These are phyloP conservation scores for Chrysanthemum lavandulifolium DNA, from an alignment of 129 eudicot genomes.

Conservation along the genomic window DNA sequence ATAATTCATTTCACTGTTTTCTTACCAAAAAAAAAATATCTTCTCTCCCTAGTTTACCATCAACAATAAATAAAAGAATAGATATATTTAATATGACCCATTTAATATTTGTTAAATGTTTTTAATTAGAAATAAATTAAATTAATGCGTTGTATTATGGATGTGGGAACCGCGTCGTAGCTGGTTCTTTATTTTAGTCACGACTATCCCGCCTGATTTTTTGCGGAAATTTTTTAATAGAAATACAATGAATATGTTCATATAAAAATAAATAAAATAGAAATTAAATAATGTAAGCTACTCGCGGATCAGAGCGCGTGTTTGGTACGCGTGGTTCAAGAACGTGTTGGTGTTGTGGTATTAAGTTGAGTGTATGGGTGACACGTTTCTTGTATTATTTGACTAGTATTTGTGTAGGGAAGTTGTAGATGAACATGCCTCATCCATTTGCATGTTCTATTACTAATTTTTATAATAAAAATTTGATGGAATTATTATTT, in stretches of 20 bases:
- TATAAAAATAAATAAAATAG: background rate
- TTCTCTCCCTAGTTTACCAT: conserved; percentile 6
- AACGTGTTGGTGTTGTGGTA: conserved; percentile 21
- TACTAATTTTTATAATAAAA: background rate
- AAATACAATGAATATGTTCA: background rate
- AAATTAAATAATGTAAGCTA: background rate
- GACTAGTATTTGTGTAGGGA: conserved; percentile 15
- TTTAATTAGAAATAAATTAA: conserved; percentile 11
- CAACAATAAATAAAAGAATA: background rate
- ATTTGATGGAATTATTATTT: background rate
- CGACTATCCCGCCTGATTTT: conserved; percentile 25
- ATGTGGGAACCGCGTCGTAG: conserved; percentile 35
- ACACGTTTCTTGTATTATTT: conserved; percentile 26
- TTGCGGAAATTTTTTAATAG: conserved; percentile 2
- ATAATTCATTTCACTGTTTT: background rate
- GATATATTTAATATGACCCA: background rate
- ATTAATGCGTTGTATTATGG: conserved; percentile 25
- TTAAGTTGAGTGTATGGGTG: conserved; percentile 18
- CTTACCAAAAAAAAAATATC: background rate
- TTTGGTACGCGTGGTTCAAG: background rate
- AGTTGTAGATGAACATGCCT: conserved; percentile 15
- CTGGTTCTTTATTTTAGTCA: conserved; percentile 25
- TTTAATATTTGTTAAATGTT: conserved; percentile 1
- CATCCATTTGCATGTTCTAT: background rate
- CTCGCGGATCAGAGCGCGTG: conserved; percentile 31